Evolutionary conservation across 805 yeast genomes (phyloP), one percentile per base, ranked within the genome.

Genomic region (Ogataea kodamae): DNA sequence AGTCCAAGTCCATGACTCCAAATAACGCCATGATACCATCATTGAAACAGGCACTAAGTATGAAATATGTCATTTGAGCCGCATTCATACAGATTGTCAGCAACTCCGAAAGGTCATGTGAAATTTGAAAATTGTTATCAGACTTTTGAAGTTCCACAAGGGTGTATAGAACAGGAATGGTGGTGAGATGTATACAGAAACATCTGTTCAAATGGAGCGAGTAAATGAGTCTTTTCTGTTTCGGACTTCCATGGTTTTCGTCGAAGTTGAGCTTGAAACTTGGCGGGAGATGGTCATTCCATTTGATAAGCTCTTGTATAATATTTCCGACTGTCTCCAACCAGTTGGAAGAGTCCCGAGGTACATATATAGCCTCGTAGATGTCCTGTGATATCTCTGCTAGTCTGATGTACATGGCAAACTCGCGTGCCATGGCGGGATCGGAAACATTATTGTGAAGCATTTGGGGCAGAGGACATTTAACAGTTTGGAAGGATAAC

Each of bases 1-100:
- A 54, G 35, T 54, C 57, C 22, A 52, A 39, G 37, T 54, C 59
- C 53, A 54, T 46, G n/a, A 50, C 51, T 15, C 56, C 59, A 39
- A 43, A 52, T 3, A 43, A 32, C 3, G 57, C 59, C 16, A 54
- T 22, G 15, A 46, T 42, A 8, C 42, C 42, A 11, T 49, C 48
- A 22, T 46, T 44, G 30, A 39, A 38, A 28, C 52, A 46, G 5
- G 41, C 32, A 5, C 28, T 33, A 9, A 48, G 27, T 9, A 49
- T 44, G 22, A 39, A 39, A 3, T 43, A 40, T 2, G 51, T 46
- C 42, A 48, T 37, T 22, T 52, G 53, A 2, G 57, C 57, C 3
- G 57, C 52, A 24, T 52, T 54, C 19, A 50, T 21, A 31, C 57
- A 51, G 13, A 50, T 48, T 2, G 50, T 39, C 10, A 54, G 33